These are phyloP conservation scores for Cladosporium sp. DNA, from an alignment of 2,329 filamentous ascomycete species.

Conservation along the genomic window DNA sequence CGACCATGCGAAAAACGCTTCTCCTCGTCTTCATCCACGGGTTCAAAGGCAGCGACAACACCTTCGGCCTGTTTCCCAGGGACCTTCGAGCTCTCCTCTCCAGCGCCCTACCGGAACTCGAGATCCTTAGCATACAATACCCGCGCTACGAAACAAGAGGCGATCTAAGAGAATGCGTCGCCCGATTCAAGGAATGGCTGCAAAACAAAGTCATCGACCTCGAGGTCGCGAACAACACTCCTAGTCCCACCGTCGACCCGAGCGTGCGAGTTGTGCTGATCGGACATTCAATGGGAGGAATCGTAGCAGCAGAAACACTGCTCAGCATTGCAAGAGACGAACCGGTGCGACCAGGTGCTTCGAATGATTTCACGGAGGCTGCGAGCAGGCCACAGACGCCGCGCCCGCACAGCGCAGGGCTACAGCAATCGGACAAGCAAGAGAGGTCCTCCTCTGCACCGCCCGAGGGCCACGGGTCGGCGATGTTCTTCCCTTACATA, in stretches of 20 bases:
- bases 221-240: constrained; percentile 75
- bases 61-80: constrained; percentile 72
- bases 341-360: constrained; percentile 29
- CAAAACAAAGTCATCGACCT: constrained; percentile 91
- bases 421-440: constrained; percentile 5
- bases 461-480: constrained; percentile 13
- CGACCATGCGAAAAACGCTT: constrained; percentile 63
- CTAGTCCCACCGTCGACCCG: constrained; percentile 80
- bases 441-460: constrained; percentile 18
- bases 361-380: constrained; percentile 1
- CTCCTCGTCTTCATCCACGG: constrained; percentile 82
- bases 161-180: constrained; percentile 67
- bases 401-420: background rate
- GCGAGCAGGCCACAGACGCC: constrained; percentile 12
- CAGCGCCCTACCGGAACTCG: constrained; percentile 63
- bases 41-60: constrained; percentile 80
- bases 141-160: constrained; percentile 79
- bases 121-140: constrained; percentile 67
- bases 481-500: constrained; percentile 89
- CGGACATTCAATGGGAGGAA: constrained; percentile 87
- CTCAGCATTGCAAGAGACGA: constrained; percentile 69
- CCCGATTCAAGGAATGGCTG: constrained; percentile 75
- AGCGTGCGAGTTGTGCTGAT: constrained; percentile 77
- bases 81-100: constrained; percentile 64
- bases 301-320: constrained; percentile 86